Evolutionary conservation across 2,329 filamentous ascomycete genomes (phyloP).

Genomic region (Colletotrichum costaricense): DNA sequence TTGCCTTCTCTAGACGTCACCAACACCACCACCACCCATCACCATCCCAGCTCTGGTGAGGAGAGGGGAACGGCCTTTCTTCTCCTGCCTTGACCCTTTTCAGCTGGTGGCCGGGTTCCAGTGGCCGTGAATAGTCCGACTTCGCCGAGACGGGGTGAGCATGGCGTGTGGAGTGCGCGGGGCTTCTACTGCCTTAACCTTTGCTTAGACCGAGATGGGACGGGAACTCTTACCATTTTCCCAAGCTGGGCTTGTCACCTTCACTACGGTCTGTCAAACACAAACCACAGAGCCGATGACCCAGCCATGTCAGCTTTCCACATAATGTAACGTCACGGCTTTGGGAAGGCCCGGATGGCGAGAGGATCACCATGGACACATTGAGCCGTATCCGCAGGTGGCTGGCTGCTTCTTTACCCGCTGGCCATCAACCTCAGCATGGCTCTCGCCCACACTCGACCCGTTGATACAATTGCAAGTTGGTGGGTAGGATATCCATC

Average conservation of each 20-base stretch:
- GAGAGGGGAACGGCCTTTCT: conserved; percentile 1
- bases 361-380: not conserved
- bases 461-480: no score
- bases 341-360: not conserved
- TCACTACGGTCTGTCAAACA: not conserved
- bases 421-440: no score
- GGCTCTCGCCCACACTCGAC: no score
- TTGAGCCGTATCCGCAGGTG: no score
- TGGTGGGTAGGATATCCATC: no score
- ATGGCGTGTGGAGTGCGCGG: not conserved
- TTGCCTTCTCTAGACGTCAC: conserved; percentile 1
- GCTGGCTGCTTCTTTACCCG: no score
- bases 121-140: not conserved
- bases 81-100: not conserved
- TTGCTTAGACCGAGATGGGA: not conserved
- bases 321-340: conserved; percentile 11
- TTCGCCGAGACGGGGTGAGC: not conserved
- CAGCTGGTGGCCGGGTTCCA: not conserved
- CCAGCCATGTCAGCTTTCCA: not conserved
- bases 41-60: not conserved
- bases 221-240: not conserved
- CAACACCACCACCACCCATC: not conserved
- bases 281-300: not conserved
- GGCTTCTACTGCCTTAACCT: not conserved
- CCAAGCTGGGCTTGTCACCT: not conserved